A percentile compares a stretch with the other conserved stretches of the same genome.
Evolutionary conservation across 768 basidiomycete genomes (phyloP).

Genomic region (Hypholoma sublateritium): DNA sequence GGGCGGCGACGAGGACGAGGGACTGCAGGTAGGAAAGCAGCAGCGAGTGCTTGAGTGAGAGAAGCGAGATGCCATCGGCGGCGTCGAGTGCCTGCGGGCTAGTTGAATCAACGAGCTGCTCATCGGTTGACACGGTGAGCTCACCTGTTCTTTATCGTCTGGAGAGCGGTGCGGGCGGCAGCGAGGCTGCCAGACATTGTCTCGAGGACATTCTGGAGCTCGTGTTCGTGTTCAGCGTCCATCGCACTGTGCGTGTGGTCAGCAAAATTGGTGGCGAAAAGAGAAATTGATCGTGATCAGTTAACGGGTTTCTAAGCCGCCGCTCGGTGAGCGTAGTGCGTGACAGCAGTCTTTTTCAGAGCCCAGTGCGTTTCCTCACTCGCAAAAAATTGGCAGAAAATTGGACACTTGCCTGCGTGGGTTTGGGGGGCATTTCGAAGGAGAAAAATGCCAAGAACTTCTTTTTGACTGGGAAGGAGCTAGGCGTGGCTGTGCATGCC

Average conservation of each 20-base stretch:
- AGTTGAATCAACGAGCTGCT: slow-evolving; percentile 10
- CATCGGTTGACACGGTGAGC: slow-evolving; percentile 15
- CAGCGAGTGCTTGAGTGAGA: slow-evolving; percentile 84
- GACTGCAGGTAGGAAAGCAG: slow-evolving; percentile 87
- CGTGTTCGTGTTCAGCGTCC: slow-evolving; percentile 20
- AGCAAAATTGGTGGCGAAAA: slow-evolving; percentile 9
- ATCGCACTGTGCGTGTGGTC: slow-evolving; percentile 12
- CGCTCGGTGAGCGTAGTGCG: slow-evolving; percentile 46
- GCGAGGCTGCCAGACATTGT: slow-evolving; percentile 65
- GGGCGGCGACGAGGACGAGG: slow-evolving; percentile 70
- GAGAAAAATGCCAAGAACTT: background rate
- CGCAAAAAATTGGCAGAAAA: slow-evolving; percentile 6
- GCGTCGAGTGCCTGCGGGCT: slow-evolving; percentile 41
- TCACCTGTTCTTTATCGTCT: slow-evolving; percentile 56
- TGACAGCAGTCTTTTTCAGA: slow-evolving; percentile 47
- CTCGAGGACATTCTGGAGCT: slow-evolving; percentile 36
- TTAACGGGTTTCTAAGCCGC: slow-evolving; percentile 59
- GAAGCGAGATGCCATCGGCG: slow-evolving; percentile 84
- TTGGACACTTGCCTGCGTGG: background rate
- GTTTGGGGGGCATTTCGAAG: background rate
- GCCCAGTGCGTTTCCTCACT: slow-evolving; percentile 60
- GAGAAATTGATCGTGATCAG: slow-evolving; percentile 29
- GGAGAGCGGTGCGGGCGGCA: slow-evolving; percentile 57
- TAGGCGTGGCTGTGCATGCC: background rate
- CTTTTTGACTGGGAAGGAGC: background rate